A percentile compares a stretch with the other conserved stretches of the same genome.
Evolutionary conservation across 2,329 filamentous ascomycete genomes (phyloP).

Genomic region (Botrytis byssoidea): DNA sequence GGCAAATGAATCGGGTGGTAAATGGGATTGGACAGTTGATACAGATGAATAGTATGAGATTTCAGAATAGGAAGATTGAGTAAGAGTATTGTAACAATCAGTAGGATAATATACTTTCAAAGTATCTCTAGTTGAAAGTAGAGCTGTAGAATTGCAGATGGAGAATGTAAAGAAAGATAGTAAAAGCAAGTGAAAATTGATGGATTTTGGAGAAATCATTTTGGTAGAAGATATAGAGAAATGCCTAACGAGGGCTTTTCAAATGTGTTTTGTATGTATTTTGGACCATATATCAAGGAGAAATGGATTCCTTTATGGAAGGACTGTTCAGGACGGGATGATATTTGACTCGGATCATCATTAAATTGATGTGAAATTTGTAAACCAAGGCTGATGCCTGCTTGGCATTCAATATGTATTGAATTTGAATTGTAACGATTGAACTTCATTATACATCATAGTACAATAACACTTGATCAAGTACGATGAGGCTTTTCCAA

Average conservation of each 20-base stretch:
- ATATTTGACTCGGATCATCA: background rate
- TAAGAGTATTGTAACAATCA: background rate
- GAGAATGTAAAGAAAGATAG: background rate
- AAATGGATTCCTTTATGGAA: background rate
- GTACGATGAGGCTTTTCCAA: too few relatives aligned
- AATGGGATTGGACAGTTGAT: background rate
- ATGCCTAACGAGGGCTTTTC: rapidly evolving
- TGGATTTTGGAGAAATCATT: background rate
- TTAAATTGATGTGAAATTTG: background rate
- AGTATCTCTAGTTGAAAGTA: background rate
- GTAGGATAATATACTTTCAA: background rate
- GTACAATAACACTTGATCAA: too few relatives aligned
- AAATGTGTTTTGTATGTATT: background rate
- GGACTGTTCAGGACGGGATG: background rate
- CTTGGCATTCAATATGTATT: background rate
- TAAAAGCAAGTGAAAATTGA: background rate
- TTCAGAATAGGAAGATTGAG: background rate
- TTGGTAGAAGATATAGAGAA: background rate
- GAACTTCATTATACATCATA: background rate
- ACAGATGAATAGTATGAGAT: background rate
- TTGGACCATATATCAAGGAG: background rate
- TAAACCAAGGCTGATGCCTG: background rate
- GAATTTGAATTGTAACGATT: background rate
- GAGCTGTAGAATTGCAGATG: background rate
- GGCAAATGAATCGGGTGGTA: background rate